phyloP scores from a whole-genome alignment of 768 basidiomycete species.

The Mycena galericulata region DNA sequence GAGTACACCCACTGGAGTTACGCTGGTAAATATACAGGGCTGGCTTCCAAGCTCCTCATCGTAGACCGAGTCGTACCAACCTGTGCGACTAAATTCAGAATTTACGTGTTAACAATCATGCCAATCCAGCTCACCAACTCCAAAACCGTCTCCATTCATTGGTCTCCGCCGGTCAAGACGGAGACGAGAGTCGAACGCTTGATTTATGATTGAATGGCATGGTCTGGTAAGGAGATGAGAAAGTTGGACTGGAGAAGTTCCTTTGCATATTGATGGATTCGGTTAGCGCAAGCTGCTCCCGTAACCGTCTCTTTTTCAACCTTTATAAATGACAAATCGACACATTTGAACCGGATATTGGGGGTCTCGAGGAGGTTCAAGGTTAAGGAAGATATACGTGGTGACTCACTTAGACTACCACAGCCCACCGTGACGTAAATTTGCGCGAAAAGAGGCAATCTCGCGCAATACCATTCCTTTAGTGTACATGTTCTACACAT shows the following conservation, averaged over 20 bases:
- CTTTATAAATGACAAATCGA: conserved; percentile 93
- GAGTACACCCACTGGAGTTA: conserved; percentile 78
- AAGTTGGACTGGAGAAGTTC: conserved; percentile 91
- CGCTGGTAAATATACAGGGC: conserved; percentile 96
- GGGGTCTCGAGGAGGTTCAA: neutral
- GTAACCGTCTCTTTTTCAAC: neutral
- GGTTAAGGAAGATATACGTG: neutral
- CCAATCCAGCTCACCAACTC: conserved; percentile 83
- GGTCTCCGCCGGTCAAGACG: conserved; percentile 84
- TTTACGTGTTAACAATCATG: too few relatives aligned
- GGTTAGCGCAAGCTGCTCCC: neutral
- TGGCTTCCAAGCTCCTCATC: conserved; percentile 87
- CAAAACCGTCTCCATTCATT: conserved; percentile 97
- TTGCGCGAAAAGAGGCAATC: conserved; percentile 13
- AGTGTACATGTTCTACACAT: conserved; percentile 16
- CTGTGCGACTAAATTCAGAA: conserved; percentile 49
- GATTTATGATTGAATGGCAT: conserved; percentile 94
- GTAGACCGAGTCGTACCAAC: conserved; percentile 93
- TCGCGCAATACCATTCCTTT: conserved; percentile 12
- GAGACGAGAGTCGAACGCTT: conserved; percentile 91
- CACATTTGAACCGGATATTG: conserved; percentile 64
- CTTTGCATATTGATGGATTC: conserved; percentile 40
- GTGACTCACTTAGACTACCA: conserved; percentile 2
- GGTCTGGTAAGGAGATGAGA: conserved; percentile 95
- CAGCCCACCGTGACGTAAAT: conserved; percentile 29